A percentile compares a stretch with the other conserved stretches of the same genome.
Conservation (phyloP, 805 yeast species). For the Myxozyma neglecta region DNA sequence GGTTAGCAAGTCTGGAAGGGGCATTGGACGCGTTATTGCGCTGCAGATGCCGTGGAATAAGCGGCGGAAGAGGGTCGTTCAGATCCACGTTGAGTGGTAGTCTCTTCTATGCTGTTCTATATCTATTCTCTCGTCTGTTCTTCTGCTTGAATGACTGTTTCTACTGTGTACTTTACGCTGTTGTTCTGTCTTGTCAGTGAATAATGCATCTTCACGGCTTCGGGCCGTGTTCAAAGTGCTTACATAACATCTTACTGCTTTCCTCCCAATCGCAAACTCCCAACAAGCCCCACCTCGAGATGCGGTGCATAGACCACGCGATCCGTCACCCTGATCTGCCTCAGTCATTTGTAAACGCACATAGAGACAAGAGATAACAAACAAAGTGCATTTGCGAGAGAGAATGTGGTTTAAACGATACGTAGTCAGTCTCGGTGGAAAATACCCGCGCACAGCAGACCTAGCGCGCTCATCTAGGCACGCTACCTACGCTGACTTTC, state of each 20-base stretch:
- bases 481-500: no score
- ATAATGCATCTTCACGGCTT: not conserved
- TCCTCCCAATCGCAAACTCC: not conserved
- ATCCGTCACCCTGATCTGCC: not conserved
- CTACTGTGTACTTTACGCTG: not conserved
- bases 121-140: not conserved
- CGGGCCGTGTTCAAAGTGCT: not conserved
- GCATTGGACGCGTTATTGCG: slow-evolving; percentile 24
- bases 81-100: slow-evolving; percentile 28
- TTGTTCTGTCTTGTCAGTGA: not conserved
- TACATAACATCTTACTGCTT: not conserved
- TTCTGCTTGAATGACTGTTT: not conserved
- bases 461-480: no score
- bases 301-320: not conserved
- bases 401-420: slow-evolving; percentile 4
- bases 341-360: no score
- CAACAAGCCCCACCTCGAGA: not conserved
- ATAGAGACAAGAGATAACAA: no score
- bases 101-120: not conserved
- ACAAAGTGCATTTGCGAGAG: no score
- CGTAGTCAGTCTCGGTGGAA: not conserved
- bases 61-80: slow-evolving; percentile 18
- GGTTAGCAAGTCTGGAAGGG: slow-evolving; percentile 8
- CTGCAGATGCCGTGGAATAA: slow-evolving; percentile 26
- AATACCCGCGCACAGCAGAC: no score